Percentiles rank a stretch among this genome's conserved stretches.
Conservation (phyloP, 1,139 yeast species). For the Keqinozyma sinolaborantium region DNA sequence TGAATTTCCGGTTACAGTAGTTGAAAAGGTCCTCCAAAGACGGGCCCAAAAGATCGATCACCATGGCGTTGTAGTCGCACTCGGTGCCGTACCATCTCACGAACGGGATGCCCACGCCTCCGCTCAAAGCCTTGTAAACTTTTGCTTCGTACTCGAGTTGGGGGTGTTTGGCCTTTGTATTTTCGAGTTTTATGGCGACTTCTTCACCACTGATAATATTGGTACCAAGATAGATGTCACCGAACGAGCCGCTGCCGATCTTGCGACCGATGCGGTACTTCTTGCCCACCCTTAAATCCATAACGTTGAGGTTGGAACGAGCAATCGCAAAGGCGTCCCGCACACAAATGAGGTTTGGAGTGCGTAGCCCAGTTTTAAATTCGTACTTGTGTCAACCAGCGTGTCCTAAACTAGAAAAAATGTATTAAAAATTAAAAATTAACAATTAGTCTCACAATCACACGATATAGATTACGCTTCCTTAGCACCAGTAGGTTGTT, state of each 20-base stretch:
- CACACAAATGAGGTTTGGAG: too few species aligned
- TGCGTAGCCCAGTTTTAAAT: too few species aligned
- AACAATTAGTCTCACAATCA: neutral
- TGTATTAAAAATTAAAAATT: constrained; percentile 1
- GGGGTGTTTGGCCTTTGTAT: constrained; percentile 89
- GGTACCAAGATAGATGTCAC: constrained; percentile 91
- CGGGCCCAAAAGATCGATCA: constrained; percentile 92
- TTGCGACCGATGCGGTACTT: constrained; percentile 94
- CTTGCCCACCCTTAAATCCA: constrained; percentile 90
- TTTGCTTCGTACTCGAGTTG: constrained; percentile 96
- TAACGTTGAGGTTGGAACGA: constrained; percentile 9
- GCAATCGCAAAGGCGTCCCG: neutral
- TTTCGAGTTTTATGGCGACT: constrained; percentile 93
- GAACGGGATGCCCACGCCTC: constrained; percentile 97
- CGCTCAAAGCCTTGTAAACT: constrained; percentile 89
- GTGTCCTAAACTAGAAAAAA: constrained; percentile 1
- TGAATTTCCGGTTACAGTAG: constrained; percentile 90
- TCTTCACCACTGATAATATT: constrained; percentile 95
- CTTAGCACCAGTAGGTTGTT: constrained; percentile 32
- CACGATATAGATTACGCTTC: constrained; percentile 1
- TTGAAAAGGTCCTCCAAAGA: constrained; percentile 93
- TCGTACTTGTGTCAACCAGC: too few species aligned
- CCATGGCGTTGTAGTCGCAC: constrained; percentile 96
- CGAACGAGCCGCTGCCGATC: constrained; percentile 96
- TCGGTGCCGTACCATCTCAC: constrained; percentile 98